Percentiles rank a stretch among this genome's conserved stretches.
These are phyloP conservation scores for Neonectria neomacrospora DNA, from an alignment of 2,329 filamentous ascomycete species.

Conservation along the genomic window DNA sequence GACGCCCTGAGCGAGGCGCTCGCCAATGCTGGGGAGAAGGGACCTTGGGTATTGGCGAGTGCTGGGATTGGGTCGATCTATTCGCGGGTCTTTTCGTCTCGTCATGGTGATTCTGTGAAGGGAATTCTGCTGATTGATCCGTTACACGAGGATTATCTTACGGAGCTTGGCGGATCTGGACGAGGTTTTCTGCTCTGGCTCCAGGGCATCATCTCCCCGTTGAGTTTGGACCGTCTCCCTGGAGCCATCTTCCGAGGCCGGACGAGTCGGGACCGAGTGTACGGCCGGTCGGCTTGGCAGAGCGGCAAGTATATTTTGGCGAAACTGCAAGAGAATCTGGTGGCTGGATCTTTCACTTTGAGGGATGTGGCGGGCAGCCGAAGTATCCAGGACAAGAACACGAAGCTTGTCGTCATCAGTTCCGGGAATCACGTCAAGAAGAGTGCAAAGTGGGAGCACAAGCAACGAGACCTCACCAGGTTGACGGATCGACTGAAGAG, in stretches of 20 bases:
- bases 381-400: slow-evolving; percentile 80
- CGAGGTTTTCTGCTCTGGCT: slow-evolving; percentile 89
- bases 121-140: slow-evolving; percentile 89
- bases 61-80: slow-evolving; percentile 90
- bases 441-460: slow-evolving; percentile 80
- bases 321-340: slow-evolving; percentile 90
- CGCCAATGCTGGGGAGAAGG: slow-evolving; percentile 80
- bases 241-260: slow-evolving; percentile 87
- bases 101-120: slow-evolving; percentile 78
- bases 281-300: slow-evolving; percentile 82
- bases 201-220: slow-evolving; percentile 84
- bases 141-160: slow-evolving; percentile 86
- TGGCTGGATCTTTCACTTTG: slow-evolving; percentile 84
- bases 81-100: slow-evolving; percentile 88
- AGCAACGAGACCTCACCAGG: slow-evolving; percentile 84
- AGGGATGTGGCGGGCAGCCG: slow-evolving; percentile 83
- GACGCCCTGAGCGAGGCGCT: slow-evolving; percentile 90
- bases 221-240: slow-evolving; percentile 83
- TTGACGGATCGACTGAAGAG: slow-evolving; percentile 81
- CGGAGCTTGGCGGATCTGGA: slow-evolving; percentile 71
- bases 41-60: slow-evolving; percentile 89
- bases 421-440: slow-evolving; percentile 77
- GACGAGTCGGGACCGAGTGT: slow-evolving; percentile 83
- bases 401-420: slow-evolving; percentile 83
- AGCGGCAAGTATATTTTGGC: slow-evolving; percentile 87